Evolutionary conservation across 306 rosid genomes (phyloP).

Genomic region (Quercus aquifolioides): DNA sequence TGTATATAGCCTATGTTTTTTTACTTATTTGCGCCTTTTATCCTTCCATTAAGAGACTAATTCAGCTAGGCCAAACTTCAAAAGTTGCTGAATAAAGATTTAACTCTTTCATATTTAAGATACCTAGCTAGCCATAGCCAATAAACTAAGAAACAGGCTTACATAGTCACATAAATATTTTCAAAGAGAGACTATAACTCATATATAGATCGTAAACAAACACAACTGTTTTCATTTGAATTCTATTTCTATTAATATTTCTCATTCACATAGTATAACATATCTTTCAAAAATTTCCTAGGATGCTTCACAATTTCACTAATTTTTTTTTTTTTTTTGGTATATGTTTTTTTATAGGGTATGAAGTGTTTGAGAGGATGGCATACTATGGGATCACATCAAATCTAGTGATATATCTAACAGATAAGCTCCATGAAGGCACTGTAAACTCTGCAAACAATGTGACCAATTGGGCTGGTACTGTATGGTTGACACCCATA

Average conservation of each 20-base stretch:
- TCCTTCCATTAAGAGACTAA: not conserved
- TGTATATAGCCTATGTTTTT: not conserved
- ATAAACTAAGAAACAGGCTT: no score
- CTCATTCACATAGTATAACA: no score
- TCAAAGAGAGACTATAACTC: no score
- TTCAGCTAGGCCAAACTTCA: no score
- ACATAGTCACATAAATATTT: no score
- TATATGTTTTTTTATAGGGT: slow-evolving; percentile 25
- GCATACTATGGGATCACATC: slow-evolving; percentile 70
- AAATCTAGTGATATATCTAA: slow-evolving; percentile 61
- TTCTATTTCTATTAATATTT: no score
- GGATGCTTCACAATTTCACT: not conserved
- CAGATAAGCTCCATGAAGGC: slow-evolving; percentile 65
- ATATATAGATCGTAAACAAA: no score
- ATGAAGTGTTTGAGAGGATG: slow-evolving; percentile 86
- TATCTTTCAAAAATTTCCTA: not conserved
- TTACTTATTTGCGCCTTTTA: not conserved
- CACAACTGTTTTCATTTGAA: no score
- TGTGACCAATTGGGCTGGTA: slow-evolving; percentile 68
- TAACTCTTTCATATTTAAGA: no score
- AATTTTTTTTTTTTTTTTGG: not conserved
- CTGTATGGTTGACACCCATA: slow-evolving; percentile 67
- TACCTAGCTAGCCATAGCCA: no score
- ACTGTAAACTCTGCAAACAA: slow-evolving; percentile 64
- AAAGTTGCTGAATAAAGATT: not conserved